Percentiles rank a stretch among this genome's conserved stretches.
phyloP scores from a whole-genome alignment of 139 green algal species.

The Asterochloris sp. region DNA sequence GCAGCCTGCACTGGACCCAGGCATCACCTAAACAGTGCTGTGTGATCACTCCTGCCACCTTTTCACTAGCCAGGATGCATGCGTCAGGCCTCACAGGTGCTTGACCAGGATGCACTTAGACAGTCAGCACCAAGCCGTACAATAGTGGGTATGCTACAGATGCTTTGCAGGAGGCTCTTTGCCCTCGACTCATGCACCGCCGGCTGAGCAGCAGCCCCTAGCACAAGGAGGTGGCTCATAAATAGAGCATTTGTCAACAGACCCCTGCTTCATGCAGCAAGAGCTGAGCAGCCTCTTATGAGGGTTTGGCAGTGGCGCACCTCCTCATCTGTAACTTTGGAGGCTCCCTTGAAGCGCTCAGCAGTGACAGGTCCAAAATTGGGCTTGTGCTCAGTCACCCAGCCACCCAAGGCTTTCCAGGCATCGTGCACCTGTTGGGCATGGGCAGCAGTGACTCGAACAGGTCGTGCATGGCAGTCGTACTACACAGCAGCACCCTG shows the following conservation, averaged over 20 bases:
- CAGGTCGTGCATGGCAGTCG: not conserved
- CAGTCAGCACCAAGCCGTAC: no score
- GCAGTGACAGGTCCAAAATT: conserved; percentile 72
- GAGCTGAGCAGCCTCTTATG: no score
- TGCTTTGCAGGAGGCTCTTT: no score
- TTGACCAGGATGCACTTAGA: no score
- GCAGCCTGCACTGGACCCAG: conserved; percentile 13
- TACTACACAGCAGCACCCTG: conserved; percentile 2
- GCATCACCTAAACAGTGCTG: not conserved
- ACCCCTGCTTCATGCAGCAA: no score
- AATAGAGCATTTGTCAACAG: no score
- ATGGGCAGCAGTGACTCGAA: not conserved
- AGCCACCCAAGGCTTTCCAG: conserved; percentile 73
- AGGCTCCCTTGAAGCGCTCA: conserved; percentile 80
- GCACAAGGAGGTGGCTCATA: no score
- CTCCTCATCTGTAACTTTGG: conserved; percentile 47
- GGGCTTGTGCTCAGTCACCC: conserved; percentile 57
- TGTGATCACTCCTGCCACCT: not conserved
- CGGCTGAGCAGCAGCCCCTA: no score
- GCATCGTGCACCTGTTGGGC: conserved; percentile 60
- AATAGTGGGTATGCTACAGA: no score
- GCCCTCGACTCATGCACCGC: no score
- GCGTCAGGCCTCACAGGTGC: no score
- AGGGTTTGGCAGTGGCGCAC: not conserved
- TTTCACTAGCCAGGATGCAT: not conserved